phyloP scores from a whole-genome alignment of 2,329 filamentous ascomycete genomes.

The Ascochyta lentis region DNA sequence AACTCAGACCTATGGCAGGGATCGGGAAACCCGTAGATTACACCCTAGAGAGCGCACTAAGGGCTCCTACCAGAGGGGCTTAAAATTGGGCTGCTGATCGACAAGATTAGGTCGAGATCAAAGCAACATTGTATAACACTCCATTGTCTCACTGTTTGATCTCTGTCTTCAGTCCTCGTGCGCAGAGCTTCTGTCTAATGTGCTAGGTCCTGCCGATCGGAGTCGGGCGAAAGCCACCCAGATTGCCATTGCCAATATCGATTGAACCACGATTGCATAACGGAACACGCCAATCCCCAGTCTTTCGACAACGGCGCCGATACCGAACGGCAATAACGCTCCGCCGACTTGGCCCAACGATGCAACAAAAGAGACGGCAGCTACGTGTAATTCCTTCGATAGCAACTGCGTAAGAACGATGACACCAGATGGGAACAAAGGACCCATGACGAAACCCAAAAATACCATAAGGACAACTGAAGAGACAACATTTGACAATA shows the following conservation, averaged over 20 bases:
- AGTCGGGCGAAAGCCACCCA: slow-evolving; percentile 32
- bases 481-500: slow-evolving; percentile 21
- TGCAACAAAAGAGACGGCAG: slow-evolving; percentile 54
- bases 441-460: slow-evolving; percentile 52
- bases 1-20: slow-evolving; percentile 1
- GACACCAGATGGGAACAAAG: slow-evolving; percentile 53
- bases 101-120: not conserved
- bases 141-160: not conserved
- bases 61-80: not conserved
- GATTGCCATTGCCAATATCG: slow-evolving; percentile 26
- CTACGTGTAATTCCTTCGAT: slow-evolving; percentile 51
- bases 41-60: not conserved
- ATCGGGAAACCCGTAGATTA: slow-evolving; percentile 1
- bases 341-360: slow-evolving; percentile 55
- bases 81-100: not conserved
- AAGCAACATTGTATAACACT: not conserved
- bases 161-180: slow-evolving; percentile 4
- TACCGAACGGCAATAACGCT: slow-evolving; percentile 52
- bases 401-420: slow-evolving; percentile 48
- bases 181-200: not conserved
- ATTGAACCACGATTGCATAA: slow-evolving; percentile 36
- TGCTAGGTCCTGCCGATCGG: not conserved
- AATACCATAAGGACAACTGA: slow-evolving; percentile 43
- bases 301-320: slow-evolving; percentile 51
- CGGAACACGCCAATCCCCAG: slow-evolving; percentile 51